Percentiles rank a stretch among this genome's conserved stretches.
Conservation (phyloP, 257 asterid genomes). For the Ilex aquifolium region DNA sequence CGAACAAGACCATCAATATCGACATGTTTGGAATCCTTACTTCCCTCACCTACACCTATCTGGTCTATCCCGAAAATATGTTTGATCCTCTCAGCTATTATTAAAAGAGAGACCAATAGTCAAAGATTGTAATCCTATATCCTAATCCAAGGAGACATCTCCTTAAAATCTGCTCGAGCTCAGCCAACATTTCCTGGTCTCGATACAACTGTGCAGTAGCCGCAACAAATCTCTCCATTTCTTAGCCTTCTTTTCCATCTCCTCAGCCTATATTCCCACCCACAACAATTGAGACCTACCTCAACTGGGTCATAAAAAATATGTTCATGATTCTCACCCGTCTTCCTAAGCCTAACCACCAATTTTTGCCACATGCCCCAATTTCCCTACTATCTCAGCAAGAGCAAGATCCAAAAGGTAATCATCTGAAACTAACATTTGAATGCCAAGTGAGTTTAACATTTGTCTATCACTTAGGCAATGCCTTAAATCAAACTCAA, state of each 20-base stretch:
- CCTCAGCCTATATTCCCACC: constrained; percentile 54
- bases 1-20: constrained; percentile 35
- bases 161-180: constrained; percentile 88
- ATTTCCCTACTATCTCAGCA: constrained; percentile 57
- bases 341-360: constrained; percentile 61
- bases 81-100: constrained; percentile 55
- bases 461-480: constrained; percentile 50
- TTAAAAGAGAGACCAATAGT: constrained; percentile 63
- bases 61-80: constrained; percentile 31
- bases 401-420: constrained; percentile 67
- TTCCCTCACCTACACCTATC: constrained; percentile 23
- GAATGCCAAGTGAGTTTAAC: constrained; percentile 59
- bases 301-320: constrained; percentile 43
- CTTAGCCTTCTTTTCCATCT: constrained; percentile 82
- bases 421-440: constrained; percentile 60
- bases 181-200: constrained; percentile 71
- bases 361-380: constrained; percentile 47
- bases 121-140: constrained; percentile 60
- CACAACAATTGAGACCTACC: constrained; percentile 46
- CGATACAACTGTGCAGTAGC: constrained; percentile 64
- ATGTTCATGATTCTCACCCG: constrained; percentile 48
- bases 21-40: constrained; percentile 13
- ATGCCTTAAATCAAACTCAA: constrained; percentile 65
- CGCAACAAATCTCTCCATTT: constrained; percentile 79
- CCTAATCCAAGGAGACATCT: constrained; percentile 81